phyloP scores from a whole-genome alignment of 148 eudicot species.

The Euryodendron excelsum region DNA sequence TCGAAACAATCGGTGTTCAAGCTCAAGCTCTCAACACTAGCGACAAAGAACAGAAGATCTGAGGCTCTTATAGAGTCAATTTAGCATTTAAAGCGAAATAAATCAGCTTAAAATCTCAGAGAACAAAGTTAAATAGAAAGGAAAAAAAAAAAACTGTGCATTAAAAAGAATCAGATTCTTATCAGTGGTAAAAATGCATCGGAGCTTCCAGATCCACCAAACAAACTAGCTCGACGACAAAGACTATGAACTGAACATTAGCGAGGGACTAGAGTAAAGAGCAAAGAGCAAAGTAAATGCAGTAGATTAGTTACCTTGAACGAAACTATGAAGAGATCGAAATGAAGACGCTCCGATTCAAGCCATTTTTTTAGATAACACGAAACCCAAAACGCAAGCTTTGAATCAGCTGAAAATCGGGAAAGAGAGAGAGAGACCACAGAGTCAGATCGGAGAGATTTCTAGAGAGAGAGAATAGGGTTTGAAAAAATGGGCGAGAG shows the following conservation, averaged over 20 bases:
- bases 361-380: neutral
- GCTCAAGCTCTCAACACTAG: neutral
- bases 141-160: neutral
- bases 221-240: neutral
- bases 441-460: neutral
- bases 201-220: constrained; percentile 6
- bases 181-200: too few species aligned
- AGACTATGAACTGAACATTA: neutral
- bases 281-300: constrained; percentile 4
- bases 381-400: neutral
- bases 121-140: neutral
- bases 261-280: neutral
- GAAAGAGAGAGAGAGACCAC: neutral
- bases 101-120: neutral
- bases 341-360: neutral
- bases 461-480: neutral
- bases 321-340: neutral
- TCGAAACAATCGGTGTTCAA: neutral
- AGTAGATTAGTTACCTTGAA: constrained; percentile 2
- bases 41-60: neutral
- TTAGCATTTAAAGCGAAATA: neutral
- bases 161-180: neutral
- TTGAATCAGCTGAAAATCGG: neutral
- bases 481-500: too few species aligned
- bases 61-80: neutral